Conservation (phyloP, 495 filamentous ascomycete genomes). For the Immersiella caudata region DNA sequence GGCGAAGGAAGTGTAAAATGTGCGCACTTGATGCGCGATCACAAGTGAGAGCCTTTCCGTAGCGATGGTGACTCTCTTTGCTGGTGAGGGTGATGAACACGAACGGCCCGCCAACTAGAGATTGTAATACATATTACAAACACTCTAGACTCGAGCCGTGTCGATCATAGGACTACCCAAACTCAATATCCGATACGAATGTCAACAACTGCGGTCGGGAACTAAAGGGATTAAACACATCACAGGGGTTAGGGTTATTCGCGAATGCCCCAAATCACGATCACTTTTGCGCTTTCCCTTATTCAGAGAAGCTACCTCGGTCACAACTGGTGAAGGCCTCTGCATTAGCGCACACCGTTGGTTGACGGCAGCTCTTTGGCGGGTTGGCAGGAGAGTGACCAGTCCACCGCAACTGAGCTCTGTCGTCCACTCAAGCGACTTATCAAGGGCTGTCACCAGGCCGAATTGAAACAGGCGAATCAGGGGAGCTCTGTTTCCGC, state of each 20-base stretch:
- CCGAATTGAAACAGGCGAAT: slow-evolving; percentile 37
- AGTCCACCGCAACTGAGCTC: slow-evolving; percentile 16
- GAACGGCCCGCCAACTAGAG: too few species aligned
- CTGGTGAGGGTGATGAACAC: too few species aligned
- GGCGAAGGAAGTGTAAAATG: not conserved
- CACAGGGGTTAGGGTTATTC: not conserved
- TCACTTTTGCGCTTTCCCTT: not conserved
- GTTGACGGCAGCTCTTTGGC: not conserved
- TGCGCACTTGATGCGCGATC: not conserved
- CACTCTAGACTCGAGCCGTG: too few species aligned
- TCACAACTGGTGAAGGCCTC: not conserved
- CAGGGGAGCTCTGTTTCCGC: slow-evolving; percentile 36
- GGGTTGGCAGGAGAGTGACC: not conserved
- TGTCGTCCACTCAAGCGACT: slow-evolving; percentile 17
- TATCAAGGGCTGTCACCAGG: slow-evolving; percentile 27
- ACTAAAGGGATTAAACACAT: not conserved
- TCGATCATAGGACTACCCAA: too few species aligned
- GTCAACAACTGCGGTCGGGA: not conserved
- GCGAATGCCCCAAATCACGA: not conserved
- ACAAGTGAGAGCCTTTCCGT: not conserved
- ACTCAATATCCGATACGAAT: not conserved
- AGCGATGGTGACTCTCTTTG: not conserved
- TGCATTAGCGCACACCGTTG: slow-evolving; percentile 6
- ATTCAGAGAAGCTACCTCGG: not conserved
- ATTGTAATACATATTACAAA: too few species aligned